Base-by-base conservation (phyloP, 805 yeast species). In the Ogataea henricii region DNA sequence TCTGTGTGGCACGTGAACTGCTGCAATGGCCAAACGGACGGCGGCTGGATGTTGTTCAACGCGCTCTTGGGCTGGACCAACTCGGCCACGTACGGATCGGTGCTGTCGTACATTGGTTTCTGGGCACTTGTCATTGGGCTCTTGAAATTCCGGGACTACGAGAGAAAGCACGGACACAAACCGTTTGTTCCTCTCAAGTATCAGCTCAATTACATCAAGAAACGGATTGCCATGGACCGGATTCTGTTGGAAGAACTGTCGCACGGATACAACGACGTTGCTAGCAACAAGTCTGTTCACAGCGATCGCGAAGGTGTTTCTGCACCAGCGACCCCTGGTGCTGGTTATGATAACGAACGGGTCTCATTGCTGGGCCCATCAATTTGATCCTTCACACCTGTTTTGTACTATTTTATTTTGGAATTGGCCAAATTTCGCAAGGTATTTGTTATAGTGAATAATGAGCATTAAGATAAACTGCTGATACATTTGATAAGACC, bases 1-100 rank as follows among this genome's bases (percentile, higher is more conserved):
- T 82, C 94, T 6, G 83, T 90, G 2, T 90, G 97, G 97, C 97
- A 90, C 64, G 96, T 90, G 21, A 89, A 90, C 67, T 89, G 96
- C 66, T 90, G 97, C 69, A 89, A 89, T 64, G 95, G 96, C 20
- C 85, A 87, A 56, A 86, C 79, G n/a, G 97, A 90, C 60, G 96
- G 96, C 3, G 81, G 84, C 26, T 90, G 96, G 96, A 89, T 89
- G 96, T 72, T 90, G 29, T 75, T 87, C 58, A 89, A 91, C 29
- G 97, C 96, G 1, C 72, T 90, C 4, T 76, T 90, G 43, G 97
- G 97, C 1, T 90, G 97, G 97, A 89, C 94, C 12, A 90, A 90
- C 64, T 81, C 91, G 53, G 97, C 96, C 2, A 90, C 97, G 0
- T 88, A 85, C 62, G 96, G 95, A 3, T 87, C 96, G 17, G 90